phyloP scores from a whole-genome alignment of 2,329 filamentous ascomycete species.

The Septoria petroselini region DNA sequence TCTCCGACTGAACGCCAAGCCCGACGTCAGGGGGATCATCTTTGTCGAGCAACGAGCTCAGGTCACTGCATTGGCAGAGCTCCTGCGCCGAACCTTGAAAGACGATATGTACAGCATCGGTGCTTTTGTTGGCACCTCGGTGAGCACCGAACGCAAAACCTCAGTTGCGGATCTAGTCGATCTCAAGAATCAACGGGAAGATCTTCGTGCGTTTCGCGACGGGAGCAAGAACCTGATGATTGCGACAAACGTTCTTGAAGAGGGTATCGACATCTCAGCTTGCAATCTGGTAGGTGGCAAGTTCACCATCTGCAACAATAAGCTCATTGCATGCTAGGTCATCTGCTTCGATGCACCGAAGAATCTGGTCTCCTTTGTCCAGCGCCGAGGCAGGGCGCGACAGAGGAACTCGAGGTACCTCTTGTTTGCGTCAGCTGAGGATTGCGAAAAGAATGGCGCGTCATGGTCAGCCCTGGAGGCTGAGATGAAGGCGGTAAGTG shows the following conservation, averaged over 20 bases:
- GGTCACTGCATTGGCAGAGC: slow-evolving; percentile 42
- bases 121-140: slow-evolving; percentile 55
- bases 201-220: slow-evolving; percentile 53
- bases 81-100: slow-evolving; percentile 25
- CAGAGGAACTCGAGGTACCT: slow-evolving; percentile 53
- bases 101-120: slow-evolving; percentile 41
- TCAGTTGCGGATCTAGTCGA: slow-evolving; percentile 51
- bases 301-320: background rate
- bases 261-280: slow-evolving; percentile 60
- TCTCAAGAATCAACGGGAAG: slow-evolving; percentile 48
- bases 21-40: slow-evolving; percentile 43
- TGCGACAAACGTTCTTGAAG: slow-evolving; percentile 58
- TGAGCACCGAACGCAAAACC: slow-evolving; percentile 42
- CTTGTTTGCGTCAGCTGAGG: slow-evolving; percentile 48
- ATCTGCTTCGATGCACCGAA: slow-evolving; percentile 62
- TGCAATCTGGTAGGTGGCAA: slow-evolving; percentile 52
- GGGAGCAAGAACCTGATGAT: slow-evolving; percentile 58
- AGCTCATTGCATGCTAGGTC: slow-evolving; percentile 35
- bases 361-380: slow-evolving; percentile 63
- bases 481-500: slow-evolving; percentile 71
- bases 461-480: slow-evolving; percentile 67
- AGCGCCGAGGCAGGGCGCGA: slow-evolving; percentile 62
- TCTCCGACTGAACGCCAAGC: slow-evolving; percentile 36
- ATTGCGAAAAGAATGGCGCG: slow-evolving; percentile 37
- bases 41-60: slow-evolving; percentile 48